Base-by-base conservation (phyloP, 2,329 filamentous ascomycete genomes). In the Botrytis paeoniae region DNA sequence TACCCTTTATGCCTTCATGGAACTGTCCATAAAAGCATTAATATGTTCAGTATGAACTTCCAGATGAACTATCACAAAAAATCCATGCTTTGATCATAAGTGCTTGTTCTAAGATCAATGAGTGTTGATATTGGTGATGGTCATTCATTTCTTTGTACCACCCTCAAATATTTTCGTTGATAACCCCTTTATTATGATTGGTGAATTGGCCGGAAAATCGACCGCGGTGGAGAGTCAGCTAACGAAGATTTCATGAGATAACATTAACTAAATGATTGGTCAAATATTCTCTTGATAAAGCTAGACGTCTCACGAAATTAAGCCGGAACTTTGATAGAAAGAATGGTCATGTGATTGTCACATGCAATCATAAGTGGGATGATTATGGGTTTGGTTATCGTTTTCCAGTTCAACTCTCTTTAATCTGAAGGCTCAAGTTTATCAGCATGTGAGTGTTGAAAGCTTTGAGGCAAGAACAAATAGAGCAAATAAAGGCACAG, bases 151-250 rank as follows among this genome's bases (percentile, higher is more conserved):
- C 65, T 74, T 74, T 70, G 62, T 48, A 65, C 3, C 16, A 59
- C 41, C 16, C 35, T 32, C n/a, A 61, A 72, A 61, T 5, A 54
- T 37, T 9, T 57, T 39, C 16, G 22, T 41, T n/a, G 41, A 66
- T 51, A 68, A 39, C 70, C 68, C 61, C 70, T 61, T 54, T 65
- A 25, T 41, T 73, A 39, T 72, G 51, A 75, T 75, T 76, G 75
- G 75, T 61, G 35, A 70, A 70, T 75, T 75, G 75, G 75, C 75
- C 75, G 75, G 75, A 75, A 76, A 59, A 48, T 60, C 35, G 41
- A 69, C 64, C 71, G 74, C 73, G 62, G 74, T 75, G 71, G 74
- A 70, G 70, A 45, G 65, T 20, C 18, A 25, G n/a, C 35, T 41
- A 69, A 29, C 18, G 35, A 69, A 57, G 37, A 41, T 69, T 32